Base-by-base conservation (phyloP, 495 filamentous ascomycete genomes). In the Hypomontagnella monticulosa region DNA sequence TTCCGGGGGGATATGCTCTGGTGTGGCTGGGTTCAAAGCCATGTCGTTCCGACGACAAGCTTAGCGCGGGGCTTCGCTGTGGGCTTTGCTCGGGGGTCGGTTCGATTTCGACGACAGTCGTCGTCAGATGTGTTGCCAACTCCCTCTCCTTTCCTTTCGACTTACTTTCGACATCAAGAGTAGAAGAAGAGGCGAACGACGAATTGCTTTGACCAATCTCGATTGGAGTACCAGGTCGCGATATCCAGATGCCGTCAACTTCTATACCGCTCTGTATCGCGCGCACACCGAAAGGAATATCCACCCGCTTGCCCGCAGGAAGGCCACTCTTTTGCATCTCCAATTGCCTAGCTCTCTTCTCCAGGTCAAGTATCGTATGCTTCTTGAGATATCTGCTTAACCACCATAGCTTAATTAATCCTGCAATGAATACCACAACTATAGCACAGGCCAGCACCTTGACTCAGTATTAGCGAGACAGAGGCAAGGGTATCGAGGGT, bases 241-340 rank as follows among this genome's bases (percentile, higher is more conserved):
- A 94, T 19, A 93, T 89, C 87, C 92, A 97, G 49, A 97, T 93
- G 4, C 93, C 95, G 61, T 96, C 91, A 10, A 96, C 85, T 69
- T 92, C 86, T 18, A 97, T 81, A 10, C 93, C 93, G 63, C 85
- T 91, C 71, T 99, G 90, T 27, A 99, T 83, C 12, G 94, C 93
- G 68, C 90, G 87, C 30, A 96, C 87, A 19, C 95, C 95, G 69
- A 97, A 99, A 3, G 92, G 93, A 44, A 96, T 84, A 11, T 91
- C 87, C 53, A 86, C 81, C 69, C 71, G 74, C 73, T 72, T 78
- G 69, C 76, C 76, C 16, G 63, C 51, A 10, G 75, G 70, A 30
- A 82, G 68, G 4, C 81, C 80, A 12, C 77, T 82, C 71, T 80
- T 81, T 33, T 84, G 79, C 76, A 87, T 73, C 60, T 83, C 81